These are phyloP conservation scores for Pueraria montana DNA, from an alignment of 306 rosid species.

Conservation along the genomic window DNA sequence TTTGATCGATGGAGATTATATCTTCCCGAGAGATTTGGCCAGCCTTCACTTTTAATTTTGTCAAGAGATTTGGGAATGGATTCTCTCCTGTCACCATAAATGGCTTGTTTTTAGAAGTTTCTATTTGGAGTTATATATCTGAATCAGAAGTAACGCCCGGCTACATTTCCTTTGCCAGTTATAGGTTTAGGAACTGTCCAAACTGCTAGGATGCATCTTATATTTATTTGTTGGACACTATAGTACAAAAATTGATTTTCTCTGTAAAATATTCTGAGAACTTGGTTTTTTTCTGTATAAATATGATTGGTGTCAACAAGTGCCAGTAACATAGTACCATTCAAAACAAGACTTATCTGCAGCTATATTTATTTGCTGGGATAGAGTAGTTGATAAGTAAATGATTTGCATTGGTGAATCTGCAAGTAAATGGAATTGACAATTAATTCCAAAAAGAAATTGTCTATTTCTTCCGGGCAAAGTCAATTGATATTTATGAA, in stretches of 20 bases:
- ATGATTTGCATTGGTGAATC: conserved; percentile 27
- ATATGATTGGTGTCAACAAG: conserved; percentile 16
- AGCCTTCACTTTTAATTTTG: conserved; percentile 1
- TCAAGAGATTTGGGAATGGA: background rate
- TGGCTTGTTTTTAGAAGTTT: conserved; percentile 6
- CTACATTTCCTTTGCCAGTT: background rate
- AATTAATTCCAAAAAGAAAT: background rate
- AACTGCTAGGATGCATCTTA: conserved; percentile 3
- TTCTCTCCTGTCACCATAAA: background rate
- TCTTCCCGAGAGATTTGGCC: background rate
- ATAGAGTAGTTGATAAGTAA: conserved; percentile 21
- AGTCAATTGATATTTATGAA: background rate
- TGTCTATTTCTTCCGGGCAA: conserved; percentile 21
- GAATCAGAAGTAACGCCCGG: background rate
- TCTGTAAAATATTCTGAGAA: conserved; percentile 13
- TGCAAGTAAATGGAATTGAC: background rate
- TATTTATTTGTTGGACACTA: conserved; percentile 21
- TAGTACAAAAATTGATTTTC: background rate
- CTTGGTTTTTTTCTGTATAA: background rate
- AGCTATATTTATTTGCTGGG: background rate
- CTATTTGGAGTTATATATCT: conserved; percentile 4
- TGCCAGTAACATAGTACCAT: conserved; percentile 5
- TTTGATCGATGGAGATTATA: background rate
- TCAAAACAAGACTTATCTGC: background rate
- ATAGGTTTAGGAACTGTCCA: conserved; percentile 10